phyloP scores from a whole-genome alignment of 306 rosid species.

The Delonix regia region DNA sequence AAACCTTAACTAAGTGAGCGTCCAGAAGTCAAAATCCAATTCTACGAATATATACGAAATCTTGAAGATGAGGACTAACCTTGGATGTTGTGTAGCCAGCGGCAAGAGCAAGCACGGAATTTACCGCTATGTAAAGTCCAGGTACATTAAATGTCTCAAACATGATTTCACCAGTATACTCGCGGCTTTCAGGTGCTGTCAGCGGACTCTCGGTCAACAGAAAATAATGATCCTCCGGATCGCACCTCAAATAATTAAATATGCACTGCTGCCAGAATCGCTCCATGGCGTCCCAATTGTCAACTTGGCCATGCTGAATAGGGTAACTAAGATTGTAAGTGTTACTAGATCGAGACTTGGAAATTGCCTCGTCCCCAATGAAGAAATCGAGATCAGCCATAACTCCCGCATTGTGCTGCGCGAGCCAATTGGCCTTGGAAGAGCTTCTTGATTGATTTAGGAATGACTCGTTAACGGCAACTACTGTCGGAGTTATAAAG shows the following conservation, averaged over 20 bases:
- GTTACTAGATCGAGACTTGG: conserved; percentile 81
- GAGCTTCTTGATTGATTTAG: conserved; percentile 67
- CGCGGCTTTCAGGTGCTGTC: conserved; percentile 96
- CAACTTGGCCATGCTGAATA: conserved; percentile 85
- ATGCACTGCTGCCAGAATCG: conserved; percentile 98
- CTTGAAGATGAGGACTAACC: conserved; percentile 53
- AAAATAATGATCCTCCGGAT: conserved; percentile 98
- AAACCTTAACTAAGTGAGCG: conserved; percentile 11
- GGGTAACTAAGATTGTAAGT: conserved; percentile 87
- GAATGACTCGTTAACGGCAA: conserved; percentile 88
- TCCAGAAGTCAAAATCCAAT: conserved; percentile 27
- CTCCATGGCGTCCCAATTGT: conserved; percentile 99
- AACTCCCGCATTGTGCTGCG: conserved; percentile 97
- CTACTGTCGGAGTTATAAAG: conserved; percentile 84
- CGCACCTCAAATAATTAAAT: conserved; percentile 93
- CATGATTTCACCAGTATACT: conserved; percentile 98
- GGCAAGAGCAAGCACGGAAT: conserved; percentile 99
- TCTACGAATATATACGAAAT: conserved; percentile 16
- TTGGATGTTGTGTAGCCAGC: conserved; percentile 98
- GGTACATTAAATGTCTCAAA: conserved; percentile 99
- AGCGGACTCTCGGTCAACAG: conserved; percentile 93
- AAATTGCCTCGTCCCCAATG: conserved; percentile 88
- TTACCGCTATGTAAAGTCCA: conserved; percentile 93
- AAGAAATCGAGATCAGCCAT: conserved; percentile 99
- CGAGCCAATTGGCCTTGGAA: conserved; percentile 80